Base-by-base conservation (phyloP, 495 filamentous ascomycete genomes). In the Lineolata rhizophorae region DNA sequence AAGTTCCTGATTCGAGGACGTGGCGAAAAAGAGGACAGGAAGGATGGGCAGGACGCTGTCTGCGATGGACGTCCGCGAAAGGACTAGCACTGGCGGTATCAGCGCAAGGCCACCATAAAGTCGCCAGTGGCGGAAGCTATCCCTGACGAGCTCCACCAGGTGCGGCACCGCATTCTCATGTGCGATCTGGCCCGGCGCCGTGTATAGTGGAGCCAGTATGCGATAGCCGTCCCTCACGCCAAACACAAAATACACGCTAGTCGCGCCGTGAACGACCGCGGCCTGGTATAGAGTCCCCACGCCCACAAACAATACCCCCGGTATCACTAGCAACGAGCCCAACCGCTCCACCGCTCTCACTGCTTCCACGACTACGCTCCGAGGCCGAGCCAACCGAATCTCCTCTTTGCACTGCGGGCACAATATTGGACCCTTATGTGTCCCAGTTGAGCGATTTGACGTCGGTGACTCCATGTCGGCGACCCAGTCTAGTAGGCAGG, bases 341-440 rank as follows among this genome's bases (percentile, higher is more conserved):
- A 58, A 35, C 19, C 53, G 45, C 42, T 72, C 61, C 2, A 78
- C 21, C 24, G 49, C 33, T 12, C 72, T 63, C 24, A 70, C 57
- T 2, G 61, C 35, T 31, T 68, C 62, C 13, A 90, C 63, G 24
- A 81, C 47, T 20, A 60, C 49, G 50, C 80, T 79, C 35, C 61
- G 62, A 18, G 76, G 79, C 26, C 81, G 68, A 11, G 68, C 64
- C 29, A 95, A 54, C 8, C 61, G 51, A 38, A 95, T 87, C 36
- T 73, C 67, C 1, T 67, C 62, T 46, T 87, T 84, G 64, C 87
- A 97, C 40, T 84, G 74, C 4, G 84, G 82, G 48, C 87, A 97
- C 31, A 62, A 50, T 42, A 93, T 67, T 35, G 68, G 73, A 35
- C 58, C 59, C 13, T 4, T 6, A 18, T 45, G 43, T 3, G 44